Evolutionary conservation across 306 rosid genomes (phyloP), one percentile per base, ranked within the genome.

Genomic region (Mimosa pudica): DNA sequence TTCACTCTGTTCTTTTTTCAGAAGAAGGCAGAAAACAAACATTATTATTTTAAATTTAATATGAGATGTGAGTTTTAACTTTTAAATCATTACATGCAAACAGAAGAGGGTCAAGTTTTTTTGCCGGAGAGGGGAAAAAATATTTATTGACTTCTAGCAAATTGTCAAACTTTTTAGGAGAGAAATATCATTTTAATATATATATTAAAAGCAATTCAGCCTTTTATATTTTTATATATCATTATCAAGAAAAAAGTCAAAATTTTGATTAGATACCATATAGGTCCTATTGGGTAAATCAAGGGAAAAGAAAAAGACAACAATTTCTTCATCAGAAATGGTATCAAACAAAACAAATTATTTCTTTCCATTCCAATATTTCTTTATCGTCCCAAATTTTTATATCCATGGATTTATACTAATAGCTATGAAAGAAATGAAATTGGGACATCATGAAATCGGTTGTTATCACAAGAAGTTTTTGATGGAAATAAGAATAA

Each of bases 401-500:
- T 24, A 60, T 24, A 9, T 60, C 24, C 65, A 58, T 58, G 64
- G 64, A 58, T 35, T 60, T 24, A 9, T 14, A 60, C 14, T 24
- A 24, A 20, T 10, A 20, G 64, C 1, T 66, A 0, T 7, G 17
- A 3, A 8, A 38, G 41, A 38, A 66, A 38, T 35, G 46, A 36
- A 36, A 65, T 2, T 35, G 45, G 13, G 70, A 36, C 30, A 35
- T 35, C 46, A 64, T 12, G 11, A 5, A 64, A 11, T 35, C 13
- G 70, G 46, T 64, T 14, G 70, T 33, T 4, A 35, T 38, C 20
- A 13, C 20, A 47, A 84, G 79, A 83, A 80, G 77, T 73, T 79
- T 79, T 65, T 82, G 76, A 82, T 77, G 82, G 85, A 82, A 85
- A 81, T 81, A 76, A 85, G 92, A 85, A 88, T 90, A 90, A 88